Evolutionary conservation across 2,329 filamentous ascomycete species (phyloP).

Genomic region (Magnaporthales sp.): DNA sequence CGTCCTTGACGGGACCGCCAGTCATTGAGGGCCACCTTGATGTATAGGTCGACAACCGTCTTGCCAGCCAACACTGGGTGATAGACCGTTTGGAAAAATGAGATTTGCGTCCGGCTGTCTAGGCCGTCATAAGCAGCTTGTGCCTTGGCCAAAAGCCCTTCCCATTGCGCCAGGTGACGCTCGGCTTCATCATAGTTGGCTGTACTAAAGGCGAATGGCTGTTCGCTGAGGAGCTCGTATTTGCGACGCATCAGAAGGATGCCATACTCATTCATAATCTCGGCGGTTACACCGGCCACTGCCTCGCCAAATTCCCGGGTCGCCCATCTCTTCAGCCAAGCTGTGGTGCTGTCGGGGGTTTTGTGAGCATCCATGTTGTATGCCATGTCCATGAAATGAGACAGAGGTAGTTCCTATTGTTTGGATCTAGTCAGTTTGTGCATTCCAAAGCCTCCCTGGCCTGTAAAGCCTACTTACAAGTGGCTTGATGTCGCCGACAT

Average conservation of each 20-base stretch:
- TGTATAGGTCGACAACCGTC: slow-evolving; percentile 40
- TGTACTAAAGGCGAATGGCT: slow-evolving; percentile 34
- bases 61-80: slow-evolving; percentile 46
- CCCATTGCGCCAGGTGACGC: slow-evolving; percentile 40
- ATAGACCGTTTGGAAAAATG: slow-evolving; percentile 49
- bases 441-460: background rate
- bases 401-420: slow-evolving; percentile 34
- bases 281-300: slow-evolving; percentile 29
- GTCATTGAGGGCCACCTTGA: slow-evolving; percentile 32
- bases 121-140: slow-evolving; percentile 35
- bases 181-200: slow-evolving; percentile 52
- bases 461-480: slow-evolving; percentile 16
- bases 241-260: slow-evolving; percentile 25
- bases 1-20: slow-evolving; percentile 37
- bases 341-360: slow-evolving; percentile 26
- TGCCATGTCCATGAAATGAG: slow-evolving; percentile 45
- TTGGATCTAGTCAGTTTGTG: background rate
- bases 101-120: slow-evolving; percentile 26
- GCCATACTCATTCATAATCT: slow-evolving; percentile 38
- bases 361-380: slow-evolving; percentile 34
- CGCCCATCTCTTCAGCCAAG: slow-evolving; percentile 38
- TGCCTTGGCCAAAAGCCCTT: slow-evolving; percentile 31
- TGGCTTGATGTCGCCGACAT: slow-evolving; percentile 56
- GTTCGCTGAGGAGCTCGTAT: slow-evolving; percentile 23
- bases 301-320: slow-evolving; percentile 38